These are phyloP conservation scores for Kodamaea kakaduensis DNA, from an alignment of 805 yeast genomes.

Conservation along the genomic window DNA sequence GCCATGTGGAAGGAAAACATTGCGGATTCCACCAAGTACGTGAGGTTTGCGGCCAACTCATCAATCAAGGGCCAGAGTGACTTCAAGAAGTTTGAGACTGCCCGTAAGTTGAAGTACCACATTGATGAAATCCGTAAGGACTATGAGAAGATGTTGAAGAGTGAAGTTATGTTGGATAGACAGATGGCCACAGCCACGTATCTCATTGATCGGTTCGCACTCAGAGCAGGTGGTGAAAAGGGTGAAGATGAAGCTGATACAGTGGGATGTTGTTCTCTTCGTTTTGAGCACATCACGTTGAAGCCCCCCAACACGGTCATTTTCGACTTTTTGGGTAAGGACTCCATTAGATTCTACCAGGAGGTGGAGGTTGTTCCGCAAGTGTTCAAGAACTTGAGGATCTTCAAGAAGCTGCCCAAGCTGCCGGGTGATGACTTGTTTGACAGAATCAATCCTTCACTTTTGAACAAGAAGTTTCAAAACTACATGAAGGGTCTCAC, in stretches of 20 bases:
- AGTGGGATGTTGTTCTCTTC: constrained; percentile 92
- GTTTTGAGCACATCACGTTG: constrained; percentile 84
- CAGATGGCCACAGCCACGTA: constrained; percentile 94
- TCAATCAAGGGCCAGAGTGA: constrained; percentile 90
- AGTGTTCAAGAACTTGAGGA: constrained; percentile 81
- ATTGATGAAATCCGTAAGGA: constrained; percentile 72
- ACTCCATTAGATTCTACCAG: constrained; percentile 86
- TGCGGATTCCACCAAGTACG: constrained; percentile 78
- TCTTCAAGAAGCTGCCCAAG: constrained; percentile 87
- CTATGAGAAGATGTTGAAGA: constrained; percentile 65
- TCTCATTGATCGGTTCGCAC: constrained; percentile 85
- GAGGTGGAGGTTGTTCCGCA: constrained; percentile 91
- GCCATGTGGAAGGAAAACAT: constrained; percentile 98
- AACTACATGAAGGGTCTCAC: constrained; percentile 89
- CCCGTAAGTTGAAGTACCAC: constrained; percentile 74
- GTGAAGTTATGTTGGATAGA: constrained; percentile 74
- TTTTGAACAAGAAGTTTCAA: constrained; percentile 82
- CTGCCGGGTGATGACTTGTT: constrained; percentile 89
- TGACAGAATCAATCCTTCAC: constrained; percentile 81
- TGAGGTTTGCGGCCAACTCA: constrained; percentile 85
- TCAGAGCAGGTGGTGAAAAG: constrained; percentile 98
- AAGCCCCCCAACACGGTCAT: constrained; percentile 82
- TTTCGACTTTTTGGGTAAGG: constrained; percentile 94
- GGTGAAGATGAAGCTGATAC: constrained; percentile 98
- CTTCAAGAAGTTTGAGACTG: constrained; percentile 88